Conservation (phyloP, 208 protist species). For the Trypanosoma vivax region DNA sequence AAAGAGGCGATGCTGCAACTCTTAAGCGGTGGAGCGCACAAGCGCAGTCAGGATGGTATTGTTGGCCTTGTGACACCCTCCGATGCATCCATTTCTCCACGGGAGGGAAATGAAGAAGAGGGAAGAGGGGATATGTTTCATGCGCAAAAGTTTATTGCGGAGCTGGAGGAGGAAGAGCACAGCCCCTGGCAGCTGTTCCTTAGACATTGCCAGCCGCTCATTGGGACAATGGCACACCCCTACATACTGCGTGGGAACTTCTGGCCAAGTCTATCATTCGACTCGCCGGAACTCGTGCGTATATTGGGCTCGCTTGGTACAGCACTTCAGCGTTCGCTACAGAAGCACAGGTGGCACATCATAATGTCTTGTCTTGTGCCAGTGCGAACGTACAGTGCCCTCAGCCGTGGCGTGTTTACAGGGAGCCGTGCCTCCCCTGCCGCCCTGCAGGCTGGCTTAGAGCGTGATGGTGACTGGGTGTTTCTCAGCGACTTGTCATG, state of each 20-base stretch:
- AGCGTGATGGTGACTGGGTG: conserved; percentile 42
- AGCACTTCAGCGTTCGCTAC: conserved; percentile 72
- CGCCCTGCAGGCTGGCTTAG: conserved; percentile 60
- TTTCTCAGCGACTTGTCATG: conserved; percentile 34
- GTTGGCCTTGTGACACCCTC: neutral
- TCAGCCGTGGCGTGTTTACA: conserved; percentile 82
- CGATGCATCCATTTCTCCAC: neutral
- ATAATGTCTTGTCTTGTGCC: conserved; percentile 75
- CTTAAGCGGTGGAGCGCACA: conserved; percentile 47
- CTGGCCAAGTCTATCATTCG: conserved; percentile 80
- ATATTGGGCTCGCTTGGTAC: conserved; percentile 72
- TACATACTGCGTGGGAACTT: conserved; percentile 86
- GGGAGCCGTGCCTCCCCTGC: conserved; percentile 46
- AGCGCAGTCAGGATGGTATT: neutral
- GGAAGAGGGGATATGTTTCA: conserved; percentile 20
- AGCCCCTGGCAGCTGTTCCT: conserved; percentile 86
- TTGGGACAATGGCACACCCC: conserved; percentile 63
- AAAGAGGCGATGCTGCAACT: conserved; percentile 55
- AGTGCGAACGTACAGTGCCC: conserved; percentile 64
- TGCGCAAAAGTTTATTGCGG: conserved; percentile 20
- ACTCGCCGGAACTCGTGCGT: conserved; percentile 62
- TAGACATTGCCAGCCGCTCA: conserved; percentile 72
- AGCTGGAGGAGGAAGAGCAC: conserved; percentile 78
- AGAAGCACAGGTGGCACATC: conserved; percentile 85
- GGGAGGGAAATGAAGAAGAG: conserved; percentile 12